Base-by-base conservation (phyloP, 345 rosid genomes). In the Eucalyptus cloeziana region DNA sequence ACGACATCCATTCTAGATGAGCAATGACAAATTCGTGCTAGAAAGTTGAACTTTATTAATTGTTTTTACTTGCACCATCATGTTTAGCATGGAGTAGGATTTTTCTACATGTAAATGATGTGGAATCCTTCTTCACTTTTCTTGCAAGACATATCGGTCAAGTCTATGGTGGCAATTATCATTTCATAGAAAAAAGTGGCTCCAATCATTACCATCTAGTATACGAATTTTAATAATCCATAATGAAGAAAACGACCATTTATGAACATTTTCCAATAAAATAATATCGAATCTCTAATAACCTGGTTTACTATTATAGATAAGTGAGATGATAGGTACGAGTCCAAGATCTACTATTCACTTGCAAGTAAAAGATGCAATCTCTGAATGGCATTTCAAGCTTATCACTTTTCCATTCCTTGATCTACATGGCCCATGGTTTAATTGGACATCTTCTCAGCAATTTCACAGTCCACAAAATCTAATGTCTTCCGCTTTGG, bases 1-100 rank as follows among this genome's bases (percentile, higher is more conserved):
- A 5, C 0, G 1, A 0, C n/a, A 25, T 24, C n/a, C 14, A 58
- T 58, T 58, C 64, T 25, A 58, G 64, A 11, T 11, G n/a, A 7
- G 64, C n/a, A 49, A 13, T 49, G 15, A 49, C 15, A 25, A 58
- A 58, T 11, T 24, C 10, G 13, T 58, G 14, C n/a, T 24, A 24
- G 24, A 21, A 58, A 58, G 14, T 25, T 25, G 3, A 22, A 10
- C 64, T 58, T 10, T 22, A 58, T 1, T 10, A 56, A 24, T 25
- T 58, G 13, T 25, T 58, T 58, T 58, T 24, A 25, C 14, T 25
- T 58, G 64, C 30, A 58, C 1, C 11, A 25, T 58, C 30, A 58
- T 25, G 5, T 24, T 2, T 10, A 24, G 64, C 64, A 25, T 11
- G n/a, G 30, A 58, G 11, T 58, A 24, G n/a, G 64, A 58, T 10